phyloP scores from a whole-genome alignment of 1,284 basidiomycete genomes.

The Heliocybe sulcata region DNA sequence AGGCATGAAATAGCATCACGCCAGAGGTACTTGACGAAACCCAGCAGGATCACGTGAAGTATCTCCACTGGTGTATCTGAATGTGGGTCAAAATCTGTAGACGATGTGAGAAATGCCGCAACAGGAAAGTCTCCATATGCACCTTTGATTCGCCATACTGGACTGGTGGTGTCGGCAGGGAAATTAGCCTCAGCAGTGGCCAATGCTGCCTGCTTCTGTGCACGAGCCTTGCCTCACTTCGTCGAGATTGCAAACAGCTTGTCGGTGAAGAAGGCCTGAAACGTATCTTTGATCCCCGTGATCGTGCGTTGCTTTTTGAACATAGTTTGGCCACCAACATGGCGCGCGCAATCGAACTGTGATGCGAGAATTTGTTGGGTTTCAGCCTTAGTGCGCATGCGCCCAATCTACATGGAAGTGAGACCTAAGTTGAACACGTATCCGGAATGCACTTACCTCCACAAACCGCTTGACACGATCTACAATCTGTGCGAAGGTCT shows the following conservation, averaged over 20 bases:
- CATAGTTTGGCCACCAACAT: constrained; percentile 1
- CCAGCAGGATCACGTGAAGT: constrained; percentile 26
- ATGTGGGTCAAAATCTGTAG: constrained; percentile 22
- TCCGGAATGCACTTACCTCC: no score
- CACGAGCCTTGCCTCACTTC: background rate
- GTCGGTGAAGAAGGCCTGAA: constrained; percentile 5
- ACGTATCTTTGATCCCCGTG: constrained; percentile 10
- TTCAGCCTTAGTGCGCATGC: no score
- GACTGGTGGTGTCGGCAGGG: constrained; percentile 8
- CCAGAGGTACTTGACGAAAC: constrained; percentile 31
- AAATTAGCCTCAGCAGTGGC: background rate
- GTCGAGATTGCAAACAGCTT: background rate
- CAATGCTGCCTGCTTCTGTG: background rate
- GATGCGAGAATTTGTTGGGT: no score
- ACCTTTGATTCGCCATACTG: constrained; percentile 14
- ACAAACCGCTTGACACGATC: no score
- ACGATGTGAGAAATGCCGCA: background rate
- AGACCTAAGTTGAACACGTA: no score
- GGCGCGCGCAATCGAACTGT: background rate
- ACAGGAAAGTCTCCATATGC: background rate
- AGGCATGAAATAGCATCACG: constrained; percentile 19
- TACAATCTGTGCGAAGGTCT: no score
- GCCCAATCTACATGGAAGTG: no score
- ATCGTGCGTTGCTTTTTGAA: background rate
- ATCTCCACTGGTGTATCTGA: constrained; percentile 28